Evolutionary conservation across 108 stramenopile genomes (phyloP).

Genomic region (Seminavis robusta): DNA sequence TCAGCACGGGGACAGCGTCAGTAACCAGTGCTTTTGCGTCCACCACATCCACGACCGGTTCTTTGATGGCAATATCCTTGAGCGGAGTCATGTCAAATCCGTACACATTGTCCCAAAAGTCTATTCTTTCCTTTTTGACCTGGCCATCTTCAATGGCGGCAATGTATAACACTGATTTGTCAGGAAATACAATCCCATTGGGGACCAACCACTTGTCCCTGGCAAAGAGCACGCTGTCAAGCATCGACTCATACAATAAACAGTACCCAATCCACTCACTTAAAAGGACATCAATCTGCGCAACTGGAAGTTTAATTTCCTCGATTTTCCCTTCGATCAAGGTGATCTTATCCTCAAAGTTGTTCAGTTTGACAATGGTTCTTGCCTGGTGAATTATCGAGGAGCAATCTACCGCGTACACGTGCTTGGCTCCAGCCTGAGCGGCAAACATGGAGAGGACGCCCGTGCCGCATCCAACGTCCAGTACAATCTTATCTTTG

Average conservation of each 20-base stretch:
- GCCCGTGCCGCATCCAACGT: conserved; percentile 95
- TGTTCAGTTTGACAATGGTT: conserved; percentile 79
- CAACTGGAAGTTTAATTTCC: conserved; percentile 84
- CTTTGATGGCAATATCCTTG: conserved; percentile 84
- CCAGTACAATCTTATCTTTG: conserved; percentile 86
- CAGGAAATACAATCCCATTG: conserved; percentile 85
- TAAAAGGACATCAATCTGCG: conserved; percentile 93
- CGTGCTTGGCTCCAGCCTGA: conserved; percentile 91
- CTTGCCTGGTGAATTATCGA: conserved; percentile 82
- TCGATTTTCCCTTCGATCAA: conserved; percentile 89
- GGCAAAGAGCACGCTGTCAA: conserved; percentile 92
- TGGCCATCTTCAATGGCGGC: conserved; percentile 86
- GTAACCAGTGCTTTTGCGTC: conserved; percentile 80
- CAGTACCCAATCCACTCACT: conserved; percentile 99
- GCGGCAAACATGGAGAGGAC: conserved; percentile 91
- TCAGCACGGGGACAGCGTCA: conserved; percentile 76
- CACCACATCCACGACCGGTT: conserved; percentile 95
- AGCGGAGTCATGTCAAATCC: conserved; percentile 96
- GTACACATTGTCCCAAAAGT: conserved; percentile 95
- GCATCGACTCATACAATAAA: conserved; percentile 96
- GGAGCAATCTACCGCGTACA: conserved; percentile 92
- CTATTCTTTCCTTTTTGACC: conserved; percentile 66
- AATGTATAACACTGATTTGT: conserved; percentile 90
- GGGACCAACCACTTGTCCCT: conserved; percentile 84
- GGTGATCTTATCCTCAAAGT: conserved; percentile 77